These are phyloP conservation scores for Candida ipomoeae DNA, from an alignment of 805 yeast genomes.

Conservation along the genomic window DNA sequence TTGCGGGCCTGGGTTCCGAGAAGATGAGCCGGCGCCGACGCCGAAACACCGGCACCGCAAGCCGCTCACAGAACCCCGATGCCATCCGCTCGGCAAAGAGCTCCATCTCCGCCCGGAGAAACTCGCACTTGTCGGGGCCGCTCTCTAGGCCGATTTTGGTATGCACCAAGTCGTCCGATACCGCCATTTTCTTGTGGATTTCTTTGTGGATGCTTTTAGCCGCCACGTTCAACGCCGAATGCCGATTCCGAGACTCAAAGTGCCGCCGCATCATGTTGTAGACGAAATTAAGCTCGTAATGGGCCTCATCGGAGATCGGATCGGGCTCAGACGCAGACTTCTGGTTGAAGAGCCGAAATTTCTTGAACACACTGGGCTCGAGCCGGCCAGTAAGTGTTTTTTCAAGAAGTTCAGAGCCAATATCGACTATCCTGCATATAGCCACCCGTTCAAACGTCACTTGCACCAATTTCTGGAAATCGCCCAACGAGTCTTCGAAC, in stretches of 20 bases:
- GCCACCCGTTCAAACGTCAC: conserved; percentile 29
- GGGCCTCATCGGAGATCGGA: conserved; percentile 22
- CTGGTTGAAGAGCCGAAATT: conserved; percentile 26
- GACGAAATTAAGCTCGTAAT: conserved; percentile 30
- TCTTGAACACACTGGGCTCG: conserved; percentile 15
- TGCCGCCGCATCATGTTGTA: conserved; percentile 30
- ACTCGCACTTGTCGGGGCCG: conserved; percentile 8
- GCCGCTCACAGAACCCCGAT: conserved; percentile 19
- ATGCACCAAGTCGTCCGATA: conserved; percentile 1
- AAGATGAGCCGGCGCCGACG: conserved; percentile 13
- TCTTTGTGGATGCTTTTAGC: neutral
- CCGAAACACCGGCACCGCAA: conserved; percentile 18
- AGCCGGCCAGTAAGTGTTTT: conserved; percentile 26
- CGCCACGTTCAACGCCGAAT: conserved; percentile 23
- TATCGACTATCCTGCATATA: conserved; percentile 20
- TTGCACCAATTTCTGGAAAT: conserved; percentile 19
- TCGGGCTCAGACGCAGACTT: conserved; percentile 9
- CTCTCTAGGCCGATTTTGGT: conserved; percentile 3
- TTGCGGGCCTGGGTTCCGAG: conserved; percentile 1
- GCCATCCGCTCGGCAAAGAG: conserved; percentile 24
- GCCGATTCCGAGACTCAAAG: conserved; percentile 28
- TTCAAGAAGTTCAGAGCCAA: conserved; percentile 23
- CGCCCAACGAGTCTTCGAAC: conserved; percentile 30
- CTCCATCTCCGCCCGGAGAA: conserved; percentile 26
- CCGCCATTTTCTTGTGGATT: conserved; percentile 1